Evolutionary conservation across 2,329 filamentous ascomycete species (phyloP), one percentile per base, ranked within the genome.

Genomic region (Paraphaeosphaeria sporulosa): DNA sequence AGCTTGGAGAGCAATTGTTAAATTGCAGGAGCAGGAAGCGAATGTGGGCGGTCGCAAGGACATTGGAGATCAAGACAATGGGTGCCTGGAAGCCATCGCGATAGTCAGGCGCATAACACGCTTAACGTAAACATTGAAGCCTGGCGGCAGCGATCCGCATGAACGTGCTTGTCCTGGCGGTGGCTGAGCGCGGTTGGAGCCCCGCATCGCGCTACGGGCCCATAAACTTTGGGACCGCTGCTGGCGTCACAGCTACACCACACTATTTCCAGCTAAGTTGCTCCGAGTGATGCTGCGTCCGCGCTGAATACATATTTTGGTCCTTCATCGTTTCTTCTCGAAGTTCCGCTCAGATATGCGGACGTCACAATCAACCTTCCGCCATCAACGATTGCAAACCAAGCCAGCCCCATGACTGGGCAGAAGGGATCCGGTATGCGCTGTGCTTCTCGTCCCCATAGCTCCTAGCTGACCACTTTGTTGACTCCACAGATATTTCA

Each of bases 81-180:
- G 67, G 65, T 71, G 69, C 68, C 70, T 76, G 66, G 64, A 57
- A 63, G 53, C 56, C 73, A 76, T 75, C 58, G 69, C 47, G 60
- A 32, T 48, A 36, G 54, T 63, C 65, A 73, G 71, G 72, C 71
- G 70, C 65, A 68, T 60, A 62, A 58, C 21, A 61, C 25, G 43
- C 55, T 54, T 43, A 46, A 55, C 54, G 51, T 60, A 49, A 63
- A 65, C 52, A 59, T 57, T 65, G 70, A 75, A 69, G 72, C 71
- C 69, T 75, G 66, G 58, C 43, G 61, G 42, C 25, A 40, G 38
- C 23, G 44, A 15, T 23, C 15, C n/a, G 34, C 10, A 9, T 40
- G 40, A 36, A 44, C 34, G 25, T 48, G 42, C 49, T 47, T 48
- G 56, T 52, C 43, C 53, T 56, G 43, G 44, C 54, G 43, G 54